Base-by-base conservation (phyloP, 345 rosid genomes). In the Lepidium didymum region DNA sequence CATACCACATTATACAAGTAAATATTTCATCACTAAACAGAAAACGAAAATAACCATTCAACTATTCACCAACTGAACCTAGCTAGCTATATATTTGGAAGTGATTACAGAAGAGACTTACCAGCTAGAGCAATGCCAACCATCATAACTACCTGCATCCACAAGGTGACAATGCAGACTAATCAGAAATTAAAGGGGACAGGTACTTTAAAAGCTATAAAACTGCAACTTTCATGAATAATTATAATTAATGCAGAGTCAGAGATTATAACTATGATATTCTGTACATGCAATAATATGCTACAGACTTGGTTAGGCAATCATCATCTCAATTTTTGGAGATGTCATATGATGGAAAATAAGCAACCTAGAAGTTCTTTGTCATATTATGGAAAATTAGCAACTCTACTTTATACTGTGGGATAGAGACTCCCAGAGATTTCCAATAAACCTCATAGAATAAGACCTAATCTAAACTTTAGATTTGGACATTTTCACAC, bases 71-170 rank as follows among this genome's bases (percentile, higher is more conserved):
- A 23, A 40, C 25, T 34, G 45, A 10, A 50, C 12, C 33, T 15
- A 16, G 46, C 18, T 40, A 56, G n/a, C 4, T 35, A 37, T 25
- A 38, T 29, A 50, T 58, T 29, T 44, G 31, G 29, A 41, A 42
- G 49, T 42, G 7, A 27, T 57, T 19, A 54, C 33, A 45, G 2
- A 51, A 44, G 58, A 37, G 49, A 73, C 76, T 69, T 27, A 81
- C 87, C 83, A 37, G 80, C 77, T 42, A 79, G 36, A 46, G 57
- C 66, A 56, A 79, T 49, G 58, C 83, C 78, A 2, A 72, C 3
- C 65, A 62, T 79, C 81, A 83, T 68, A 36, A 58, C 31, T 29
- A 81, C 78, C 87, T 77, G 71, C 67, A 74, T 61, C 38, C 65
- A 67, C 75, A 58, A 29, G 64, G 64, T 67, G 27, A 35, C 44